A percentile compares a stretch with the other conserved stretches of the same genome.
phyloP scores from a whole-genome alignment of 441 rosid genomes.

The Bocquillonia castaneifolia region DNA sequence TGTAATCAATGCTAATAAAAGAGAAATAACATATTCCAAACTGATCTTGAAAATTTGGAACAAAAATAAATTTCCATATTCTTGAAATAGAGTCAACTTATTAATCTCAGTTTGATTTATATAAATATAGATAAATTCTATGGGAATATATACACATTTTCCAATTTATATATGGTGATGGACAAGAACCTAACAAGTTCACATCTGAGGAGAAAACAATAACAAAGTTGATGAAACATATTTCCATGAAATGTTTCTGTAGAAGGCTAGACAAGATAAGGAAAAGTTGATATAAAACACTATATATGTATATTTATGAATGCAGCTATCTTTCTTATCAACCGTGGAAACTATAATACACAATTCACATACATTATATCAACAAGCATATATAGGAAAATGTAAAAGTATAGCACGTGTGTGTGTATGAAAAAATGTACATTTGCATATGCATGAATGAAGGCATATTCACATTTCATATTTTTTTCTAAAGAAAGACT shows the following conservation, averaged over 20 bases:
- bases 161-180: not conserved
- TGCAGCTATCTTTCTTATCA: not conserved
- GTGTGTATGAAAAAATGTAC: not conserved
- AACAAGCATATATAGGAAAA: not conserved
- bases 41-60: not conserved
- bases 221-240: not conserved
- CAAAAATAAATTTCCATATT: not conserved
- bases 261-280: not conserved
- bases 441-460: no score
- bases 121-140: not conserved
- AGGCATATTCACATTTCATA: no score
- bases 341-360: not conserved
- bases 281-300: not conserved
- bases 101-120: no score
- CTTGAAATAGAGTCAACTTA: no score
- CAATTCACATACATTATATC: not conserved
- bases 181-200: slow-evolving; percentile 14
- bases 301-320: not conserved
- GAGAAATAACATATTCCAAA: not conserved
- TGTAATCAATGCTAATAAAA: no score
- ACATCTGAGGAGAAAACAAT: no score
- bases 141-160: not conserved
- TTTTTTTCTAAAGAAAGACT: not conserved
- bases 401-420: not conserved
- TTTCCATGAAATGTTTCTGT: not conserved